Conservation (phyloP, 768 basidiomycete species). For the Suillus discolor region DNA sequence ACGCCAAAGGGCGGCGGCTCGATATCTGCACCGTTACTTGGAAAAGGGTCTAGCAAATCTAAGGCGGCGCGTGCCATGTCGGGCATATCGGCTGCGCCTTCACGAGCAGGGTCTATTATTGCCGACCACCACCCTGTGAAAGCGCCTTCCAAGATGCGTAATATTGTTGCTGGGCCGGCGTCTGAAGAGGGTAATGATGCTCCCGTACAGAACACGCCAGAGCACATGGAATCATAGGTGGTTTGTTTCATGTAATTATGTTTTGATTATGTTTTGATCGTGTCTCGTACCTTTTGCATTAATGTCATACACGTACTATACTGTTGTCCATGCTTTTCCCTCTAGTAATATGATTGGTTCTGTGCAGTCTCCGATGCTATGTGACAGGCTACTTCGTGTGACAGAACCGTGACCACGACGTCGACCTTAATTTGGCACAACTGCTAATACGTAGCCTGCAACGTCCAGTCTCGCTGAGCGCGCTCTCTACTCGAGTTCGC, state of each 20-base stretch:
- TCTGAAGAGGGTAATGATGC: conserved; percentile 54
- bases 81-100: conserved; percentile 52
- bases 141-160: conserved; percentile 69
- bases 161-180: conserved; percentile 52
- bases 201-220: conserved; percentile 28
- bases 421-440: conserved; percentile 3
- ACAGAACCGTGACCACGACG: neutral
- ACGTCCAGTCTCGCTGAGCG: neutral
- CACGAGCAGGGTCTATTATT: conserved; percentile 57
- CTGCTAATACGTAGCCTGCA: neutral
- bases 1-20: conserved; percentile 44
- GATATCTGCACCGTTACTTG: conserved; percentile 47
- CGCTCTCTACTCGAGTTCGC: neutral
- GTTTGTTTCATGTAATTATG: conserved; percentile 3
- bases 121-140: conserved; percentile 48
- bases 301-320: neutral
- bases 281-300: conserved; percentile 3
- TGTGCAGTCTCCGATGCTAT: neutral
- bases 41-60: conserved; percentile 43
- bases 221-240: conserved; percentile 23
- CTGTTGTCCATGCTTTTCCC: neutral
- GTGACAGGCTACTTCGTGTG: neutral
- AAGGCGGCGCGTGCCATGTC: conserved; percentile 41
- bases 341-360: neutral
- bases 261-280: neutral